phyloP scores from a whole-genome alignment of 768 basidiomycete genomes.

The Amanita phalloides region DNA sequence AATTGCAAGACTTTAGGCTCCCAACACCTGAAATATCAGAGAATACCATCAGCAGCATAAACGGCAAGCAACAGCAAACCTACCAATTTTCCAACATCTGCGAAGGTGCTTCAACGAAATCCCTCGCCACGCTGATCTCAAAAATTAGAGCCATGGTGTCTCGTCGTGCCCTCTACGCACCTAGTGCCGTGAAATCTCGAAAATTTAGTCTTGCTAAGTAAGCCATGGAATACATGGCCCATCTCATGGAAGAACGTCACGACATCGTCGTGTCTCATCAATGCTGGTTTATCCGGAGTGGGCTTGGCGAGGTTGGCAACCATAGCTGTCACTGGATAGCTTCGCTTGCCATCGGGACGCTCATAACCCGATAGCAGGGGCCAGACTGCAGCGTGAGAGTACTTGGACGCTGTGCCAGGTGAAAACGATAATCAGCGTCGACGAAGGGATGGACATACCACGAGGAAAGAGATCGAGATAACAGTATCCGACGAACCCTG shows the following conservation, averaged over 20 bases:
- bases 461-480: constrained; percentile 86
- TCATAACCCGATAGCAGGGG: constrained; percentile 58
- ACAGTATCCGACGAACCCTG: constrained; percentile 75
- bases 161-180: constrained; percentile 14
- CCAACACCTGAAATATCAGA: constrained; percentile 47
- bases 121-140: constrained; percentile 45
- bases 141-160: too few species aligned
- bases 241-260: constrained; percentile 92
- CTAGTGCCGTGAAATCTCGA: constrained; percentile 75
- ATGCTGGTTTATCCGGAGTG: constrained; percentile 67
- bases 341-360: constrained; percentile 41
- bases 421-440: neutral
- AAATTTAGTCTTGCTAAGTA: constrained; percentile 62
- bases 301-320: constrained; percentile 87
- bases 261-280: constrained; percentile 83
- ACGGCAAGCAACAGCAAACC: neutral
- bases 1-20: constrained; percentile 64
- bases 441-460: constrained; percentile 27
- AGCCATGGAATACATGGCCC: constrained; percentile 64
- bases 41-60: neutral
- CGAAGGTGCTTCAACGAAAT: constrained; percentile 84
- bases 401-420: constrained; percentile 48
- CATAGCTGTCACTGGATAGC: constrained; percentile 75
- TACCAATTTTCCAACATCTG: constrained; percentile 93
- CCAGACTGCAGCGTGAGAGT: constrained; percentile 86